Percentiles rank a stretch among this genome's conserved stretches.
These are phyloP conservation scores for Penicillium psychrosexuale DNA, from an alignment of 2,329 filamentous ascomycete species.

Conservation along the genomic window DNA sequence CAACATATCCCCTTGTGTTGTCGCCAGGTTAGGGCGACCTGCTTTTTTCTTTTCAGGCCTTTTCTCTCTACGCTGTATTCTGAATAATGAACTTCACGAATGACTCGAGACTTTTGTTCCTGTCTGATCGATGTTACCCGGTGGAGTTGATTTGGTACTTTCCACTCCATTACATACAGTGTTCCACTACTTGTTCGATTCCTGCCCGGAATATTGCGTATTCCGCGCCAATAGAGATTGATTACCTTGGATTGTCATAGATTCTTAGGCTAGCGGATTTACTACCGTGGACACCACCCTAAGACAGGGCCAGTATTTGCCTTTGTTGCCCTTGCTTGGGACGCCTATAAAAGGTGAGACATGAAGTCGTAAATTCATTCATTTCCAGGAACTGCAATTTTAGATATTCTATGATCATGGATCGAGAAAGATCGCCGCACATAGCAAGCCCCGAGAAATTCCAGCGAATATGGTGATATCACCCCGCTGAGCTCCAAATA, in stretches of 20 bases:
- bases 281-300: neutral
- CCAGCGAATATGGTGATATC: neutral
- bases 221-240: slow-evolving; percentile 5
- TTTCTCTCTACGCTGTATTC: slow-evolving; percentile 21
- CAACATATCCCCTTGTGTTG: slow-evolving; percentile 13
- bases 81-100: slow-evolving; percentile 24
- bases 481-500: slow-evolving; percentile 15
- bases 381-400: slow-evolving; percentile 3
- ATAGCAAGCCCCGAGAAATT: neutral
- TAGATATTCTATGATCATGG: slow-evolving; percentile 5
- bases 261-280: neutral
- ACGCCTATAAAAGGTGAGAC: neutral
- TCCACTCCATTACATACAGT: slow-evolving; percentile 18
- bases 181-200: slow-evolving; percentile 7
- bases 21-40: slow-evolving; percentile 7
- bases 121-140: slow-evolving; percentile 7
- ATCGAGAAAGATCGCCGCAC: neutral
- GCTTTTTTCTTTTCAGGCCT: slow-evolving; percentile 8
- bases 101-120: slow-evolving; percentile 6
- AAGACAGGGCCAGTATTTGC: no score
- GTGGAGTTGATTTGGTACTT: slow-evolving; percentile 8
- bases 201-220: neutral
- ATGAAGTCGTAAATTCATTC: slow-evolving; percentile 7
- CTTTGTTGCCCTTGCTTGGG: no score
- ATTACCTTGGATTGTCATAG: neutral